Conservation (phyloP, 208 protist species). For the Leishmania amazonensis region DNA sequence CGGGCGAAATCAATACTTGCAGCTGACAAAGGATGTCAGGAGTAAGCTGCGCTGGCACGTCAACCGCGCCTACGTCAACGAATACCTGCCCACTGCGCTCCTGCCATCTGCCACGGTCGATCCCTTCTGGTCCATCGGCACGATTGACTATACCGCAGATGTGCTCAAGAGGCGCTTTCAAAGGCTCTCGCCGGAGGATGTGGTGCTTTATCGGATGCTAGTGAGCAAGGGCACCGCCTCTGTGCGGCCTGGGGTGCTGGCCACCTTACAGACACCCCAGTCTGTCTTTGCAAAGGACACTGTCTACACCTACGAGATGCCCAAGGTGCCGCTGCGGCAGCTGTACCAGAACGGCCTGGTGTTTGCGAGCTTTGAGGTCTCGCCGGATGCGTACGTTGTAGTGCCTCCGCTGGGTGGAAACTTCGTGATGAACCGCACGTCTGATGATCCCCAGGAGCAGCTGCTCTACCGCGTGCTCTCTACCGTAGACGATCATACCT, state of each 20-base stretch:
- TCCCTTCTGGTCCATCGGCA: conserved; percentile 61
- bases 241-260: conserved; percentile 19
- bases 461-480: conserved; percentile 97
- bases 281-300: conserved; percentile 32
- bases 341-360: conserved; percentile 92
- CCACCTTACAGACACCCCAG: conserved; percentile 15
- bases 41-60: conserved; percentile 87
- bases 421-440: conserved; percentile 98
- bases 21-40: conserved; percentile 95
- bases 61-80: conserved; percentile 58
- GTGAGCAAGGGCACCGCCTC: conserved; percentile 32
- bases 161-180: conserved; percentile 31
- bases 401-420: conserved; percentile 93
- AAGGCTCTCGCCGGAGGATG: conserved; percentile 36
- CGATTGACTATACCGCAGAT: conserved; percentile 39
- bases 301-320: conserved; percentile 64
- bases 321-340: conserved; percentile 34
- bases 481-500: conserved; percentile 94
- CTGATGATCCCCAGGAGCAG: conserved; percentile 94
- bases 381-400: conserved; percentile 84
- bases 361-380: conserved; percentile 86
- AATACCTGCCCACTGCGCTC: conserved; percentile 64
- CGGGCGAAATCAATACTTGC: conserved; percentile 97
- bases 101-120: conserved; percentile 43
- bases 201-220: conserved; percentile 55